Evolutionary conservation across 805 yeast species (phyloP).

Genomic region (Candida manassasensis): DNA sequence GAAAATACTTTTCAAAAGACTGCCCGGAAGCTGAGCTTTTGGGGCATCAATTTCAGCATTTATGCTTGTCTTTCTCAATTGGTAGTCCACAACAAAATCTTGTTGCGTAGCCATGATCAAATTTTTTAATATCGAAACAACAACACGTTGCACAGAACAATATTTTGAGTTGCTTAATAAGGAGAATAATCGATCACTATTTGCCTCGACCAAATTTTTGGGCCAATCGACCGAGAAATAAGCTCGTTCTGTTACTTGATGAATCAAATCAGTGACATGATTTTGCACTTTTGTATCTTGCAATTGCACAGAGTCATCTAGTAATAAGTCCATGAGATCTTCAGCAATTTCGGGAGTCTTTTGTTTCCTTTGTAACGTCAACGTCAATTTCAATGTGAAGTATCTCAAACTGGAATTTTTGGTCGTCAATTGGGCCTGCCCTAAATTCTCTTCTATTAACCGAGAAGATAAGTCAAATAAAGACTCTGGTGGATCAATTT

Average conservation of each 20-base stretch:
- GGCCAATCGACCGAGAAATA: slow-evolving; percentile 9
- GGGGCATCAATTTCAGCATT: slow-evolving; percentile 15
- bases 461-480: slow-evolving; percentile 34
- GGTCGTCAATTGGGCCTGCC: slow-evolving; percentile 34
- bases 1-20: not conserved
- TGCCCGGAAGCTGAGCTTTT: slow-evolving; percentile 1
- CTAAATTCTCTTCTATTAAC: slow-evolving; percentile 42
- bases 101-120: slow-evolving; percentile 49
- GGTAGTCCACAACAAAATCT: slow-evolving; percentile 57
- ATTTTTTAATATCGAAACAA: slow-evolving; percentile 33
- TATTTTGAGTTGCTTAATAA: slow-evolving; percentile 19
- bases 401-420: slow-evolving; percentile 43
- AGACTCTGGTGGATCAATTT: slow-evolving; percentile 21
- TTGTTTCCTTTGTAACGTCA: slow-evolving; percentile 4
- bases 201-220: slow-evolving; percentile 5
- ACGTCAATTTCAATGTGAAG: slow-evolving; percentile 40
- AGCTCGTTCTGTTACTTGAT: slow-evolving; percentile 31
- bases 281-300: slow-evolving; percentile 23
- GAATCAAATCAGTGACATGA: slow-evolving; percentile 27
- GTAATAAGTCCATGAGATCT: slow-evolving; percentile 41
- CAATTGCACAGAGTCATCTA: slow-evolving; percentile 19
- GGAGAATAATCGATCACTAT: slow-evolving; percentile 13
- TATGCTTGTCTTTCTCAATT: slow-evolving; percentile 42
- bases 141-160: slow-evolving; percentile 38
- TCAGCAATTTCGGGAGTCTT: slow-evolving; percentile 23